Base-by-base conservation (phyloP, 1,284 basidiomycete species). In the Vanrija humicola region DNA sequence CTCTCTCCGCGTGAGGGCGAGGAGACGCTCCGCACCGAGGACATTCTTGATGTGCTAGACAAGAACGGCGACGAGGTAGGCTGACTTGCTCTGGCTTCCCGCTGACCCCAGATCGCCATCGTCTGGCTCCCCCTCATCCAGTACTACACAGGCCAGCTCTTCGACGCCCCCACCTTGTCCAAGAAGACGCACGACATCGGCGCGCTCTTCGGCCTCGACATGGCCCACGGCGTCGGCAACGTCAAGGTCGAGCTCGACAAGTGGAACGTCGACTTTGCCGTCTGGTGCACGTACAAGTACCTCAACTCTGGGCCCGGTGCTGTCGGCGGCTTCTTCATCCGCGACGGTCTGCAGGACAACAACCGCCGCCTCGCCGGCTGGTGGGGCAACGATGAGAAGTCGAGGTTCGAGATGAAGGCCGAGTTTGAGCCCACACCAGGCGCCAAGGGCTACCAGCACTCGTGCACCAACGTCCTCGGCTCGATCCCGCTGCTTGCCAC, bases 231-330 rank as follows among this genome's bases (percentile, higher is more conserved):
- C 1, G 83, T 88, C 48, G 94, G 94, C 52, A 99, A 99, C 73
- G 89, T 98, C 29, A 88, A 90, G 12, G 77, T 96, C 59, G 81
- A 84, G 50, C 80, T 99, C 60, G 90, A 97, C 74, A 87, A 92
- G 60, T 98, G 96, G 95, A 80, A 84, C 58, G 87, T 92, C 64
- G 95, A 98, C 77, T 98, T 98, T 75, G 95, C 94, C 0, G 91
- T 92, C 18, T 97, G 93, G 92, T 97, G 93, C 76, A 89, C 90
- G 28, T 97, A 96, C 82, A 97, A 97, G 42, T 99, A 98, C 77
- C 84, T 97, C 53, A 98, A 96, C 75, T 87, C 91, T 14, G 92
- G 96, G 1, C 94, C 95, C 5, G 94, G 95, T 15, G 91, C 88
- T 14, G 95, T 98, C 53, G 96, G 86, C n/a, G 96, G 94, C 12